phyloP scores from a whole-genome alignment of 129 eudicot species.

The Solidago caesia region DNA sequence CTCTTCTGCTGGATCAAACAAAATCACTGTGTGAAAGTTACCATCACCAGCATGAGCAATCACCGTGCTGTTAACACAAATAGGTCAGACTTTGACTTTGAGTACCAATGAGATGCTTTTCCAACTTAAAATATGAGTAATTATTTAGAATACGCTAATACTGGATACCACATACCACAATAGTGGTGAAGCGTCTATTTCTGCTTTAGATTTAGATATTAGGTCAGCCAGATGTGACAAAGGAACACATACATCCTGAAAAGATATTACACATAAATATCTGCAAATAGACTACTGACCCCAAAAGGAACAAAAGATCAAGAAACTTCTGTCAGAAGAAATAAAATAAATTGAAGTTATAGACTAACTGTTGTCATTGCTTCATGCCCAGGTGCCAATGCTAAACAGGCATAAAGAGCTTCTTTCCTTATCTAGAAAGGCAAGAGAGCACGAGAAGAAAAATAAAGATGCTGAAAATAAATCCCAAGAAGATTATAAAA shows the following conservation, averaged over 20 bases:
- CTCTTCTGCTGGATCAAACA: conserved; percentile 71
- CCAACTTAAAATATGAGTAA: neutral
- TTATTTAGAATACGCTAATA: neutral
- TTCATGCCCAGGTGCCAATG: conserved; percentile 78
- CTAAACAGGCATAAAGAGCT: conserved; percentile 98
- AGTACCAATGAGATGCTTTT: neutral
- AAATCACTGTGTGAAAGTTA: conserved; percentile 76
- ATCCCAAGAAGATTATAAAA: neutral
- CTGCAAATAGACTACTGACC: neutral
- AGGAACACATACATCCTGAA: conserved; percentile 96
- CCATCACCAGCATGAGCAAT: conserved; percentile 99
- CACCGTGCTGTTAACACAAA: conserved; percentile 58
- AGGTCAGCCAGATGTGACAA: conserved; percentile 77
- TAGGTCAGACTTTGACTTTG: conserved; percentile 6
- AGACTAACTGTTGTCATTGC: conserved; percentile 88
- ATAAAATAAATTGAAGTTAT: neutral
- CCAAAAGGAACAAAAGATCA: neutral
- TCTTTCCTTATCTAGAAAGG: conserved; percentile 88
- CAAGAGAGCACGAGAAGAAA: neutral
- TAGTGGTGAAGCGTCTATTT: conserved; percentile 67
- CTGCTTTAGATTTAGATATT: conserved; percentile 71
- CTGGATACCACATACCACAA: conserved; percentile 49
- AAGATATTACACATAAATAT: neutral
- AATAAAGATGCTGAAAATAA: neutral
- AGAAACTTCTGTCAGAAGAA: no score